Base-by-base conservation (phyloP, 2,329 filamentous ascomycete genomes). In the Colletotrichum spaethianum region DNA sequence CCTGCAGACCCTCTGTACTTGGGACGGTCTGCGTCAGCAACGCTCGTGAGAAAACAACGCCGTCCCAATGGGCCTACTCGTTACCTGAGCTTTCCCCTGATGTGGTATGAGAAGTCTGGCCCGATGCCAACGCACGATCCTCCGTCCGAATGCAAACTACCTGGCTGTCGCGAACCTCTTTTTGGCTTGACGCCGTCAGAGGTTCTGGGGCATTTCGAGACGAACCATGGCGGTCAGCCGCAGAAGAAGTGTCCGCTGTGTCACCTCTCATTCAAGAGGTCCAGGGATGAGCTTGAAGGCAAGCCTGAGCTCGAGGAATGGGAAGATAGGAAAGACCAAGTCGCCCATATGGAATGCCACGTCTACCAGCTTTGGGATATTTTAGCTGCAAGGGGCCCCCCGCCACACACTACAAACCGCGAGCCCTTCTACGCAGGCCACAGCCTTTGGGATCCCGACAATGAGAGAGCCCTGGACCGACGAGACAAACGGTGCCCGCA, bases 311-410 rank as follows among this genome's bases (percentile, higher is more conserved):
- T 56, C 4, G 59, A 42, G 4, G 52, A 69, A 14, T 57, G 40
- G 33, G 61, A 55, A 18, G 60, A 52, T 12, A 59, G 73, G 14
- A 28, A 40, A 8, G 46, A 50, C 18, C 73, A 75, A 38, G 60
- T 69, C n/a, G 23, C 56, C 6, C 73, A 75, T 48, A 74, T 75
- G 63, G 73, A 75, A 63, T 75, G 73, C n/a, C 73, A 75, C 46
- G 68, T 74, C 64, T 73, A 61, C 36, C 38, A 67, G 42, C 73
- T 75, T 31, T 75, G 73, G 73, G 66, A 74, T 46, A 33, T 69
- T 14, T 40, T 72, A 44, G 18, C 26, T 16, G 40, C 42, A 9
- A 59, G 23, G 33, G 28, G 40, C 16, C 7, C 23, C 38, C 57
- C 62, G n/a, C 33, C 63, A 2, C n/a, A 40, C 9, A 26, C 12